Conservation (phyloP, 2,329 filamentous ascomycete genomes). For the Stachybotrys chartarum region DNA sequence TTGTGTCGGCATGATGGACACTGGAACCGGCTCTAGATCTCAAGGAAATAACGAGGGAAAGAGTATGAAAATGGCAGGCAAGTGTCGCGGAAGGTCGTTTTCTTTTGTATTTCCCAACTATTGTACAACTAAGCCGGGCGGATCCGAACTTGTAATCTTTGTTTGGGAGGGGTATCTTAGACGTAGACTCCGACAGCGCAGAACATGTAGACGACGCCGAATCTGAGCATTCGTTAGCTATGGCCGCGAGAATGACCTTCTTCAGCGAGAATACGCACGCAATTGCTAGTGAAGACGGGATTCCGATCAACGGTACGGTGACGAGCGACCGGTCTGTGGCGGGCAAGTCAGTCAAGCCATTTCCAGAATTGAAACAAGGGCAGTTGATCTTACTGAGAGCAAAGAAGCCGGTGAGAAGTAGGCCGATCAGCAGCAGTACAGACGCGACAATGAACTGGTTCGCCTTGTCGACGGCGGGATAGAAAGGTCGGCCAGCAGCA, state of each 20-base stretch:
- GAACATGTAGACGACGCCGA: constrained; percentile 97
- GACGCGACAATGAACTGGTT: constrained; percentile 80
- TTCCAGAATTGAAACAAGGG: neutral
- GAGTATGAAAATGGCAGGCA: constrained; percentile 9
- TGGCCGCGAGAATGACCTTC: neutral
- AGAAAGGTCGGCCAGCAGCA: constrained; percentile 79
- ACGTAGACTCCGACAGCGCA: constrained; percentile 98
- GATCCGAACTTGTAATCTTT: constrained; percentile 11
- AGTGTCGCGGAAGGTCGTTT: constrained; percentile 19
- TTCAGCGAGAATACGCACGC: constrained; percentile 55
- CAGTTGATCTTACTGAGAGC: constrained; percentile 62
- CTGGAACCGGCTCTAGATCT: neutral
- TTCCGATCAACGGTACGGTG: constrained; percentile 69
- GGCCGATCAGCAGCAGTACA: constrained; percentile 61
- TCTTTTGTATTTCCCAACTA: constrained; percentile 23
- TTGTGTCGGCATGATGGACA: constrained; percentile 20
- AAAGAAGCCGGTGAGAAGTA: constrained; percentile 72
- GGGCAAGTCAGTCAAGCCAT: neutral
- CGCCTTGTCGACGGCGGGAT: constrained; percentile 71
- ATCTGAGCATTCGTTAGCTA: constrained; percentile 42
- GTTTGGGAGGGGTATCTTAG: constrained; percentile 49
- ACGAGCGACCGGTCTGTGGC: constrained; percentile 68
- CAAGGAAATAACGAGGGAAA: constrained; percentile 8
- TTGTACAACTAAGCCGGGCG: constrained; percentile 25
- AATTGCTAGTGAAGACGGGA: constrained; percentile 83